Evolutionary conservation across 768 basidiomycete genomes (phyloP).

Genomic region (Boletus fagicola): DNA sequence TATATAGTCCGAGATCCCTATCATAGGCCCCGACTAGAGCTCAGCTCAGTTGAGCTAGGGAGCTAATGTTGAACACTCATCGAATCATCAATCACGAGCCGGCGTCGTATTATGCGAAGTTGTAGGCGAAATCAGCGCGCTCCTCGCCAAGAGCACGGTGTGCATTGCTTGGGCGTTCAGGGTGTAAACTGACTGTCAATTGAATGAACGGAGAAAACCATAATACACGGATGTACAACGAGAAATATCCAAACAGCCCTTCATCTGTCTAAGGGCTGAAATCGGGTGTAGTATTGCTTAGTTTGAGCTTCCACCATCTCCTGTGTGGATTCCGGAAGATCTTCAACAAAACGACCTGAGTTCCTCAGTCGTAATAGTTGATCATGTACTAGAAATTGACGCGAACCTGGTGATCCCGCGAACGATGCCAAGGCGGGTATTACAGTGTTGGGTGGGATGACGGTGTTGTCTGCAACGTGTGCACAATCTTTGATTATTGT

Average conservation of each 20-base stretch:
- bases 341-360: conserved; percentile 74
- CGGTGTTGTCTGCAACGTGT: conserved; percentile 82
- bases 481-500: conserved; percentile 96
- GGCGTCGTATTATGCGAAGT: not conserved
- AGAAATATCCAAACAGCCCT: not conserved
- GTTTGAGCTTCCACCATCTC: conserved; percentile 85
- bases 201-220: not conserved
- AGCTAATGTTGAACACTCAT: not conserved
- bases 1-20: not conserved
- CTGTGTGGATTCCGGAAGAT: conserved; percentile 91
- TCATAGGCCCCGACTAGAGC: not conserved
- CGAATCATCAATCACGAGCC: not conserved
- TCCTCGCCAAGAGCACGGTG: not conserved
- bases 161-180: not conserved
- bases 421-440: conserved; percentile 86
- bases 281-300: conserved; percentile 82
- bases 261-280: conserved; percentile 57
- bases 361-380: conserved; percentile 1
- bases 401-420: conserved; percentile 82
- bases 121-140: not conserved
- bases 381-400: not conserved
- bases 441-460: conserved; percentile 89
- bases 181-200: not conserved
- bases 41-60: not conserved
- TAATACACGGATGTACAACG: conserved; percentile 7